Percentiles rank a stretch among this genome's conserved stretches.
Evolutionary conservation across 805 yeast species (phyloP).

Genomic region (Starmerella davenportii): DNA sequence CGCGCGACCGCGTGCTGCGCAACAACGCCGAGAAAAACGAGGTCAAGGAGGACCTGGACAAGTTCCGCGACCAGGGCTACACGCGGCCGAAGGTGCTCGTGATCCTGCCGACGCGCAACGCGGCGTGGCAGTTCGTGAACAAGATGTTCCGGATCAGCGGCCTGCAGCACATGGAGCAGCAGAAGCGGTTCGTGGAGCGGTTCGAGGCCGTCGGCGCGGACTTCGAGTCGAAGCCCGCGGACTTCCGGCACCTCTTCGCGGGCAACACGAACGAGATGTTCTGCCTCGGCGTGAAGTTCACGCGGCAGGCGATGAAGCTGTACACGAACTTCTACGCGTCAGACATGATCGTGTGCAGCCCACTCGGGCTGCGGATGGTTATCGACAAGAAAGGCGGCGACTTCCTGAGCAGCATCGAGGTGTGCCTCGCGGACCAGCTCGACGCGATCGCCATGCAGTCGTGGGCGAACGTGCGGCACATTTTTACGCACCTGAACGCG

Average conservation of each 20-base stretch:
- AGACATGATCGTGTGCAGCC: constrained; percentile 79
- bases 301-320: constrained; percentile 69
- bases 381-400: constrained; percentile 57
- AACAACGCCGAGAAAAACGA: constrained; percentile 41
- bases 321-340: constrained; percentile 70
- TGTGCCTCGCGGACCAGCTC: constrained; percentile 62
- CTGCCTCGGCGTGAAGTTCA: constrained; percentile 75
- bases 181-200: constrained; percentile 52
- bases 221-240: constrained; percentile 53
- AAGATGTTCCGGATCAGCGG: constrained; percentile 46
- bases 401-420: constrained; percentile 75
- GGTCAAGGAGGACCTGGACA: constrained; percentile 24
- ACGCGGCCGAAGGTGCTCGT: constrained; percentile 80
- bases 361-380: constrained; percentile 69
- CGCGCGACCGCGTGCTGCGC: constrained; percentile 68
- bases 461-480: constrained; percentile 62
- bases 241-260: constrained; percentile 58
- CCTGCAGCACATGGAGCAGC: constrained; percentile 61
- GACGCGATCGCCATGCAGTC: constrained; percentile 82
- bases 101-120: constrained; percentile 65
- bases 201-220: constrained; percentile 38
- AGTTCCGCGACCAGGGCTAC: constrained; percentile 82
- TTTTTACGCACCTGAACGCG: constrained; percentile 51
- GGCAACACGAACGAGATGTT: constrained; percentile 90
- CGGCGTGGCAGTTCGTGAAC: constrained; percentile 52